Base-by-base conservation (phyloP, 2,329 filamentous ascomycete genomes). In the Aureobasidium leucospermi region DNA sequence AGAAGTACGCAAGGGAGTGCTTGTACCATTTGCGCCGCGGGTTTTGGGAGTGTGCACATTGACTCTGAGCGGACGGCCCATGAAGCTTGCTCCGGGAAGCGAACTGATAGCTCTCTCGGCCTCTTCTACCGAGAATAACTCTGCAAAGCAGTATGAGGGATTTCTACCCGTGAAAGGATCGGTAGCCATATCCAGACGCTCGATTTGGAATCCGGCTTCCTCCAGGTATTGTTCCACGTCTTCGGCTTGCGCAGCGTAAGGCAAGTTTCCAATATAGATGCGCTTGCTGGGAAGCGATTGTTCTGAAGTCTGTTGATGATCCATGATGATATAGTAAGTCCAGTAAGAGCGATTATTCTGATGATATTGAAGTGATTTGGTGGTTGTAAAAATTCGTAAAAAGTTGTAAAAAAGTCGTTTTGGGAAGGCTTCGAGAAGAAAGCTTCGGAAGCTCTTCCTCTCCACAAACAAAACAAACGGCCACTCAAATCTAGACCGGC, bases 111-210 rank as follows among this genome's bases (percentile, higher is more conserved):
- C 84, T 1, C 70, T 70, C 4, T 81, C 76, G 3, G 86, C 86
- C 32, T 82, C 75, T 31, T 82, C 81, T 47, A 78, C 77, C 48
- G 76, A 78, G 47, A 72, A 71, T 60, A 90, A 82, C 66, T 90
- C 86, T 47, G 89, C 82, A 65, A 90, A 90, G 74, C 86, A 90
- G 73, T 89, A 89, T 39, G 85, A 86, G 0, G 86, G 86, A 69
- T 89, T 90, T 46, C 86, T 78, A 42, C 80, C 82, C 32, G 81
- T 86, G 70, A 87, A 83, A 1, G 85, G 81, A 66, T 90, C 86
- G 57, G 87, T 79, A 0, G 85, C 85, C 65, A 90, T 86, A 69
- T 87, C 84, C 63, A 89, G 81, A 32, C 59, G 48, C 82, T 81
- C 64, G 81, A 74, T 68, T 60, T 67, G 62, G 60, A 73, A 71